Percentiles rank a stretch among this genome's conserved stretches.
phyloP scores from a whole-genome alignment of 2,329 filamentous ascomycete genomes.

The Amylocarpus encephaloides region DNA sequence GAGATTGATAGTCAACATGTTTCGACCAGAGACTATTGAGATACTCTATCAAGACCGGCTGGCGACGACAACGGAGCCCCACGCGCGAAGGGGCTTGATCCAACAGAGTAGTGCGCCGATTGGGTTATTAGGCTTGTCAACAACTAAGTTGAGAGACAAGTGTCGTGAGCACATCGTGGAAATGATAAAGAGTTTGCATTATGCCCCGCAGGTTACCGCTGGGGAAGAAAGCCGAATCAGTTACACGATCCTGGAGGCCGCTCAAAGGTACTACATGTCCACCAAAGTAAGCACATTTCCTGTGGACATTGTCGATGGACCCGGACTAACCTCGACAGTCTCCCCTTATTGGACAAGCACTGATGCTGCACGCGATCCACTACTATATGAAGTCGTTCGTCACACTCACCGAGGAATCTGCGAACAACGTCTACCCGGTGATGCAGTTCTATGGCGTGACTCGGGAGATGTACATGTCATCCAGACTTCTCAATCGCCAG shows the following conservation, averaged over 20 bases:
- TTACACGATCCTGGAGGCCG: constrained; percentile 12
- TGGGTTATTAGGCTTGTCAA: constrained; percentile 15
- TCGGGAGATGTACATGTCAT: constrained; percentile 14
- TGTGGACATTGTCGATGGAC: not conserved
- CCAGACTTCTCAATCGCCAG: constrained; percentile 23
- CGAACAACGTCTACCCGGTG: constrained; percentile 7
- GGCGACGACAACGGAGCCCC: not conserved
- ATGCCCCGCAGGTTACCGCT: constrained; percentile 17
- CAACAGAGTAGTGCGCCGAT: constrained; percentile 17
- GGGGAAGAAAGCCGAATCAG: constrained; percentile 13
- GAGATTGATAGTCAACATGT: constrained; percentile 15
- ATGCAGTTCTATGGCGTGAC: constrained; percentile 5
- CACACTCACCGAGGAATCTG: constrained; percentile 19
- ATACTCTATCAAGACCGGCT: constrained; percentile 18
- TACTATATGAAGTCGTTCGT: constrained; percentile 23
- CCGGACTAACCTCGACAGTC: not conserved
- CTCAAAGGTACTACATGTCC: constrained; percentile 11
- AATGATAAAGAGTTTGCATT: constrained; percentile 19
- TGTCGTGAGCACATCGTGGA: constrained; percentile 20
- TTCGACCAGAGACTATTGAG: constrained; percentile 12
- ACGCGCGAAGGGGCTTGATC: constrained; percentile 8
- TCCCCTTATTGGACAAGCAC: constrained; percentile 11
- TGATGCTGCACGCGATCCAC: constrained; percentile 25
- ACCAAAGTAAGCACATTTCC: constrained; percentile 12
- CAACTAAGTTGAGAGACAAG: constrained; percentile 14